A percentile compares a stretch with the other conserved stretches of the same genome.
Conservation (phyloP, 2,329 filamentous ascomycete species). For the Phialemoniopsis sp. region DNA sequence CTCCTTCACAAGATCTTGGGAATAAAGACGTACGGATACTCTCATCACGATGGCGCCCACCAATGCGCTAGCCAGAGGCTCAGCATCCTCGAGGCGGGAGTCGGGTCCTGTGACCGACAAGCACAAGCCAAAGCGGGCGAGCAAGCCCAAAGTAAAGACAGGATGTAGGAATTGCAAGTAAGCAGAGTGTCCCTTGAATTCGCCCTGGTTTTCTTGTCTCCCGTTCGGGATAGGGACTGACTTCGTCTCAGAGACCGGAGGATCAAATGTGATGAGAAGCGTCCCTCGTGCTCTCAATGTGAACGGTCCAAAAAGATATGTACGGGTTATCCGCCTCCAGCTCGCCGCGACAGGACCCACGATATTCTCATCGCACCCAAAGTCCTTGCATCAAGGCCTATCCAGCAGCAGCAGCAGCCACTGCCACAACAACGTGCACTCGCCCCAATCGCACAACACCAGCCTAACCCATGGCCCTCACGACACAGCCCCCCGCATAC, state of each 20-base stretch:
- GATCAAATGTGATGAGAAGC: constrained; percentile 64
- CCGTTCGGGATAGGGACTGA: too few relatives aligned
- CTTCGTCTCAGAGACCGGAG: constrained; percentile 49
- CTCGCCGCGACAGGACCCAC: constrained; percentile 39
- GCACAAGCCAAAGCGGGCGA: constrained; percentile 33
- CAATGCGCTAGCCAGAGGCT: not conserved
- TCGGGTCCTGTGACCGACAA: constrained; percentile 11
- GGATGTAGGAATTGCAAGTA: constrained; percentile 68
- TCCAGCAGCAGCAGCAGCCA: constrained; percentile 1
- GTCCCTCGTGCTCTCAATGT: constrained; percentile 58
- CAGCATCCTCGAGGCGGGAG: constrained; percentile 1
- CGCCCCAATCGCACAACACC: constrained; percentile 22
- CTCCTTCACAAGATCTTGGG: not conserved
- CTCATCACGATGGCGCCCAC: not conserved
- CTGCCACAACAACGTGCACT: constrained; percentile 6
- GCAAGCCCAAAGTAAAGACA: constrained; percentile 61
- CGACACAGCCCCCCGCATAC: constrained; percentile 26
- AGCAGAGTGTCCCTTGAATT: constrained; percentile 25
- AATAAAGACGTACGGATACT: constrained; percentile 1
- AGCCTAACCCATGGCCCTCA: not conserved
- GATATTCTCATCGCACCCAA: constrained; percentile 47
- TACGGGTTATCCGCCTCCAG: constrained; percentile 57
- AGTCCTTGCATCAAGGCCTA: constrained; percentile 20
- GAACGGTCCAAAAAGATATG: constrained; percentile 54
- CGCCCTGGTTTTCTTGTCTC: too few relatives aligned